Evolutionary conservation across 345 rosid genomes (phyloP).

Genomic region (Boechera stricta): DNA sequence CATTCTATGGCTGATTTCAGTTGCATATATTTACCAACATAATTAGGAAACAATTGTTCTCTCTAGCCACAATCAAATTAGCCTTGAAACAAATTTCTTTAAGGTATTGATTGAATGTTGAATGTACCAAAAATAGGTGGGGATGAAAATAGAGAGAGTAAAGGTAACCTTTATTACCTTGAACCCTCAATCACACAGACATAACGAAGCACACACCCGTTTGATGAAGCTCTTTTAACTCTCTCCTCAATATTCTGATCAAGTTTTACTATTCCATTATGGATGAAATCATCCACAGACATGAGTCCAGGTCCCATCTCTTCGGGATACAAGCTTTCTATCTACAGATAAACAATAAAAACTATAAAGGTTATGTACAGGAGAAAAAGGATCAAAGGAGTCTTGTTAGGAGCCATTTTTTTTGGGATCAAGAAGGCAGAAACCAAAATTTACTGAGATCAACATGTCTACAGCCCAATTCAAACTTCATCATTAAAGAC

Average conservation of each 20-base stretch:
- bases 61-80: not conserved
- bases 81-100: not conserved
- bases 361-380: not conserved
- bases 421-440: not conserved
- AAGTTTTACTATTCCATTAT: constrained; percentile 59
- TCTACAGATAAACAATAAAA: constrained; percentile 46
- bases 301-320: constrained; percentile 73
- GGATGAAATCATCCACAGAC: constrained; percentile 78
- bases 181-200: constrained; percentile 79
- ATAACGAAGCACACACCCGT: constrained; percentile 86
- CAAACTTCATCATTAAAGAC: not conserved
- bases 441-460: not conserved
- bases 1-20: not conserved
- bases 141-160: not conserved
- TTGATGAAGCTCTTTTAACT: constrained; percentile 71
- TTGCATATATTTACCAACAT: constrained; percentile 1
- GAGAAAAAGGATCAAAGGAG: constrained; percentile 1
- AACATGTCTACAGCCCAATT: constrained; percentile 23
- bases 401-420: not conserved
- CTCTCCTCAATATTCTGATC: constrained; percentile 70
- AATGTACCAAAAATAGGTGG: not conserved
- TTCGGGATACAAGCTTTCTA: constrained; percentile 87
- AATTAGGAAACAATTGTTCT: constrained; percentile 3
- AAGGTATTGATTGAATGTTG: constrained; percentile 6
- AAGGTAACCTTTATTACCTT: constrained; percentile 55